phyloP scores from a whole-genome alignment of 441 rosid species.

The Jatropha podagrica region DNA sequence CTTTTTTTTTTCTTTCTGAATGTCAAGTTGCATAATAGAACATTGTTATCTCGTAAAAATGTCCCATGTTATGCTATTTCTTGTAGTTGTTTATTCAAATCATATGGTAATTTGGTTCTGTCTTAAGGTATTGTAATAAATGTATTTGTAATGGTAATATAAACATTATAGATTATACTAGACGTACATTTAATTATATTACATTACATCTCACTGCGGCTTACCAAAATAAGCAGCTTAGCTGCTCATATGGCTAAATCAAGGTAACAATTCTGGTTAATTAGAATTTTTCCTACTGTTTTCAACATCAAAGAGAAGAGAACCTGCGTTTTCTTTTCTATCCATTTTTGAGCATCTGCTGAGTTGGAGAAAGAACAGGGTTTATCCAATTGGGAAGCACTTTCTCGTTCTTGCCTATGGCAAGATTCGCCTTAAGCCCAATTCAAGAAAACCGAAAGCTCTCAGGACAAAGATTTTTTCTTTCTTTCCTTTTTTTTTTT shows the following conservation, averaged over 20 bases:
- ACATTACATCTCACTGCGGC: no score
- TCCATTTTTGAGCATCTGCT: constrained; percentile 10
- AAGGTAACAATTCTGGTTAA: neutral
- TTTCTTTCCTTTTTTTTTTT: no score
- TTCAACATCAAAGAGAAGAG: constrained; percentile 6
- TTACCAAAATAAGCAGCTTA: no score
- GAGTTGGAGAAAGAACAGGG: constrained; percentile 1
- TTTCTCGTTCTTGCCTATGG: neutral
- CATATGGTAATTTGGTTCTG: no score
- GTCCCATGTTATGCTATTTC: neutral
- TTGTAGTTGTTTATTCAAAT: no score
- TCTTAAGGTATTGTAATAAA: no score
- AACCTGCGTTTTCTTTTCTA: neutral
- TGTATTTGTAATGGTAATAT: no score
- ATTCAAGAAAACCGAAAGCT: constrained; percentile 16
- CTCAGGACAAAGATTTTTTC: no score
- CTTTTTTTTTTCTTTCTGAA: neutral
- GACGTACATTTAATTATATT: no score
- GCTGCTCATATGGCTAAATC: neutral
- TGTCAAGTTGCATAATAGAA: neutral
- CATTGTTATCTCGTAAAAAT: neutral
- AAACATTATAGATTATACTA: no score
- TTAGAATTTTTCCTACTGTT: neutral
- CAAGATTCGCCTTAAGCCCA: constrained; percentile 12
- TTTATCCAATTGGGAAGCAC: constrained; percentile 11